Conservation (phyloP, 306 rosid genomes). For the Malus asiatica region DNA sequence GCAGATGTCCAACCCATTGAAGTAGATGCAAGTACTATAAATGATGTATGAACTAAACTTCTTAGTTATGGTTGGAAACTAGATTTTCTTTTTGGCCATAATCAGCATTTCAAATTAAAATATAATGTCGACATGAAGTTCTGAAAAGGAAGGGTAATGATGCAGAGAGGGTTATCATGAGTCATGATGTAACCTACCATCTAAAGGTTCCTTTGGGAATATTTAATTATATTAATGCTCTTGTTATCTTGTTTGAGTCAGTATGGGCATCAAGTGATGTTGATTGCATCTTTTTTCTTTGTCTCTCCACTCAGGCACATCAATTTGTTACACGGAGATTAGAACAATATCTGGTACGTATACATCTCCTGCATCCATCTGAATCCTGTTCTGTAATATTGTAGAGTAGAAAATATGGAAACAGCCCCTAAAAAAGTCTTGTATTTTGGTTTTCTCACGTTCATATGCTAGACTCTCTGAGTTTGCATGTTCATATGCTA, state of each 20-base stretch:
- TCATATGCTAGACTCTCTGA: neutral
- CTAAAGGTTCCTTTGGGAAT: neutral
- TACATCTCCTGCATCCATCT: neutral
- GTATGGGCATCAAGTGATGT: neutral
- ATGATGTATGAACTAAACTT: conserved; percentile 44
- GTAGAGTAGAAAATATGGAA: neutral
- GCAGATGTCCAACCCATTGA: conserved; percentile 61
- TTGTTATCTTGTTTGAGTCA: neutral
- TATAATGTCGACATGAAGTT: neutral
- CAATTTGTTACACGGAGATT: conserved; percentile 81
- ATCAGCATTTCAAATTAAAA: neutral
- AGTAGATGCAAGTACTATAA: conserved; percentile 44
- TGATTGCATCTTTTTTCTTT: conserved; percentile 8
- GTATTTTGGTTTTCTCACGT: neutral
- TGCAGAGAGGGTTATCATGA: neutral
- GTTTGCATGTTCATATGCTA: neutral
- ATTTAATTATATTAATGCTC: neutral
- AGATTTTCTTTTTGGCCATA: neutral
- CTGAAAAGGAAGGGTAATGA: neutral
- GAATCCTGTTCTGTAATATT: neutral
- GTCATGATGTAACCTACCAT: neutral
- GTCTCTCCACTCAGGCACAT: conserved; percentile 44
- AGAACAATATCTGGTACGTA: conserved; percentile 84
- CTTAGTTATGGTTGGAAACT: neutral
- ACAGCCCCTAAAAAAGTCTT: neutral